Evolutionary conservation across 305 asterid genomes (phyloP), one percentile per base, ranked within the genome.

Genomic region (Rubia balearica): DNA sequence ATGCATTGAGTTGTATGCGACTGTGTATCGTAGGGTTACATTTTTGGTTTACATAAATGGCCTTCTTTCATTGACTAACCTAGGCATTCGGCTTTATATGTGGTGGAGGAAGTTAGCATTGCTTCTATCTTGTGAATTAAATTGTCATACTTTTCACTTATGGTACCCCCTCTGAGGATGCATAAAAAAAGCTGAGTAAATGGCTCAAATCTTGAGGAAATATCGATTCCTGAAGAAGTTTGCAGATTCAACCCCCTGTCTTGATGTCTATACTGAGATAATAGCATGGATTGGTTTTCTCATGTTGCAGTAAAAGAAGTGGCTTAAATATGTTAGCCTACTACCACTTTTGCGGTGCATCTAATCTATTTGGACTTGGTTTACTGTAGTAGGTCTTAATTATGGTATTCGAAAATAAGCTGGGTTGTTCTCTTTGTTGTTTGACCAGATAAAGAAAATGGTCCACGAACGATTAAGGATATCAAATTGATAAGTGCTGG

Each of bases 401-500:
- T 27, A 41, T 27, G 22, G 33, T 22, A 33, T 17, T 12, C 60
- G 30, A 27, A 43, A 36, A 46, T 61, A 74, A 19, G 36, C 8
- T 30, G 17, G 4, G 46, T 21, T 21, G 36, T 45, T 65, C 13
- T 40, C 63, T 61, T 16, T n/a, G 59, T 67, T 21, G 53, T 41
- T 67, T 67, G 48, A 75, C 76, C 89, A 91, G 98, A 86, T 71
- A 89, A 88, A 74, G 90, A 84, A 76, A 86, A 89, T 49, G 87
- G 92, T 61, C 96, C 96, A 11, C 78, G 81, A 22, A 85, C 95
- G 8, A 86, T 86, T 12, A 89, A 89, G 76, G 96, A 91, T 75
- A 85, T 91, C 75, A 91, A 91, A 83, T 77, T 91, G 72, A 91
- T 89, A 22, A 89, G 90, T 43, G 95, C 87, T 0, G 97, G 97